Conservation (phyloP, 73 alveolate genomes). For the Tetrahymena thermophila region DNA sequence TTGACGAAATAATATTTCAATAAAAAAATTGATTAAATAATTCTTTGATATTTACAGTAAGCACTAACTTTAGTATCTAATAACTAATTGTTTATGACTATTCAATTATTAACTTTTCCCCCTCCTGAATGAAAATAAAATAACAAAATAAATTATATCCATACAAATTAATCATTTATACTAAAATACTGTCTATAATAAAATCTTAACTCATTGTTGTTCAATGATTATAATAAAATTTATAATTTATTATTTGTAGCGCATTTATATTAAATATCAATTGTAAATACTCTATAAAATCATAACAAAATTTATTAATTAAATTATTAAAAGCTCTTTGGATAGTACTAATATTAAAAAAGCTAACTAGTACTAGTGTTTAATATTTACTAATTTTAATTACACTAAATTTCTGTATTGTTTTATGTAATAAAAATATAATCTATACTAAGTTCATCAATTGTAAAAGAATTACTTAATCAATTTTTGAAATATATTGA, state of each 20-base stretch:
- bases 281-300: background rate
- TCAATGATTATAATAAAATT: no score
- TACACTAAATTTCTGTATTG: background rate
- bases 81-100: background rate
- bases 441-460: no score
- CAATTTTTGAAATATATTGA: no score
- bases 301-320: background rate
- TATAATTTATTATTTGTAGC: background rate
- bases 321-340: no score
- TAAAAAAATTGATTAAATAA: background rate
- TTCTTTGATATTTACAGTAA: background rate
- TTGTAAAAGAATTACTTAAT: background rate
- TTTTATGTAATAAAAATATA: no score
- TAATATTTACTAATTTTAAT: background rate
- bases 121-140: background rate
- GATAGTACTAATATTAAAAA: no score
- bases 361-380: background rate
- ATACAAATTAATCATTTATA: background rate
- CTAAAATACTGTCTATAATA: background rate
- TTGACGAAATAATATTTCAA: background rate
- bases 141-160: background rate
- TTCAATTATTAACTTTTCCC: background rate
- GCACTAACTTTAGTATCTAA: background rate
- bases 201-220: no score
- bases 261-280: background rate